A percentile compares a stretch with the other conserved stretches of the same genome.
These are phyloP conservation scores for Nemania sp. DNA, from an alignment of 2,329 filamentous ascomycete species.

Conservation along the genomic window DNA sequence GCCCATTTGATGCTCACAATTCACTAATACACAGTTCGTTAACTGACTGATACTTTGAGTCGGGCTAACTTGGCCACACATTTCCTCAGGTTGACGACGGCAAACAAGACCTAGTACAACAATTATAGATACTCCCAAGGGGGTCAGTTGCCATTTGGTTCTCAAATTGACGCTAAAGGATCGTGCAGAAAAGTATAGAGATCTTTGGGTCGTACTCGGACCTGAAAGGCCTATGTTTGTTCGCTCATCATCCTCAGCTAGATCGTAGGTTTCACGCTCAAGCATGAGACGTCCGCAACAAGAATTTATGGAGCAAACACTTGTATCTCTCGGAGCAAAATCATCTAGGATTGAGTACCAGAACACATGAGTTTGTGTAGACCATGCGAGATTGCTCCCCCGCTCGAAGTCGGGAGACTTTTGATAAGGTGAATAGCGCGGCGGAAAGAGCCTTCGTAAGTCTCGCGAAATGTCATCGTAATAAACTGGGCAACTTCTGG, in stretches of 20 bases:
- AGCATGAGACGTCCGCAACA: slow-evolving; percentile 13
- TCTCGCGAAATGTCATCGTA: neutral
- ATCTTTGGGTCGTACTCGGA: neutral
- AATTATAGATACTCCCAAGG: neutral
- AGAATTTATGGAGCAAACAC: neutral
- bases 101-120: neutral
- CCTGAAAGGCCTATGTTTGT: rapidly evolving
- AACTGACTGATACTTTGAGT: rapidly evolving
- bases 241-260: neutral
- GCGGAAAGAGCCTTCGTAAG: too few relatives aligned
- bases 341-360: slow-evolving; percentile 14
- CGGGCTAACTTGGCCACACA: neutral
- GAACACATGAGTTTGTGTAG: neutral
- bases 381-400: slow-evolving; percentile 2
- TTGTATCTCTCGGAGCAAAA: neutral
- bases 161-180: neutral
- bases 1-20: slow-evolving; percentile 7
- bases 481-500: neutral
- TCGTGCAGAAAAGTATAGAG: neutral
- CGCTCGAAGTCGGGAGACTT: too few relatives aligned
- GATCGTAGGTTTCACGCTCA: neutral
- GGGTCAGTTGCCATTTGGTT: neutral
- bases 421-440: too few relatives aligned
- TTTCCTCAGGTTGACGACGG: neutral
- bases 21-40: neutral